Evolutionary conservation across 2,329 filamentous ascomycete species (phyloP).

Genomic region (Verticillium tricorpus): DNA sequence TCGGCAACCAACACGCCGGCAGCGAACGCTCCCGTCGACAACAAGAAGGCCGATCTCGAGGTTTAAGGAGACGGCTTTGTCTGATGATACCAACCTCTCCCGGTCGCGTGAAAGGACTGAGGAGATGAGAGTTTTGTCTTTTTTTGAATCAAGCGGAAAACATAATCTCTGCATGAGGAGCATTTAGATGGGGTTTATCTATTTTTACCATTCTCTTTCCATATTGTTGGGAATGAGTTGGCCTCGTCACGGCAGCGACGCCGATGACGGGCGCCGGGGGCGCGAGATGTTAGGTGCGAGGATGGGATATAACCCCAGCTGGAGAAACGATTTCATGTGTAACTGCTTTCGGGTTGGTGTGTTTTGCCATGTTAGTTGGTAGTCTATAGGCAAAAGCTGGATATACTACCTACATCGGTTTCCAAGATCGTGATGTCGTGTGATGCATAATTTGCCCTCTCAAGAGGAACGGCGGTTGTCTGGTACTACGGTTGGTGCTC

Average conservation of each 20-base stretch:
- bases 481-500: too few species aligned
- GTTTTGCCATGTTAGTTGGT: background rate
- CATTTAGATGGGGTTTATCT: background rate
- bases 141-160: background rate
- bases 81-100: slow-evolving; percentile 1
- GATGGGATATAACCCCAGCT: background rate
- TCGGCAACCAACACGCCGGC: background rate
- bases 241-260: background rate
- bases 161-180: background rate
- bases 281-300: background rate
- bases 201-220: background rate
- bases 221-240: background rate
- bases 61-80: background rate
- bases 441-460: too few species aligned
- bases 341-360: background rate
- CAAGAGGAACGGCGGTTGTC: too few species aligned
- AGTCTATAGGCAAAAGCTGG: background rate
- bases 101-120: background rate
- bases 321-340: background rate
- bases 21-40: background rate
- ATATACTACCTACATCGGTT: background rate
- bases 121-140: background rate
- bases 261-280: background rate
- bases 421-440: background rate
- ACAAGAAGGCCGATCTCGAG: slow-evolving; percentile 2